phyloP scores from a whole-genome alignment of 805 yeast genomes.

The Saccharomyces jurei region DNA sequence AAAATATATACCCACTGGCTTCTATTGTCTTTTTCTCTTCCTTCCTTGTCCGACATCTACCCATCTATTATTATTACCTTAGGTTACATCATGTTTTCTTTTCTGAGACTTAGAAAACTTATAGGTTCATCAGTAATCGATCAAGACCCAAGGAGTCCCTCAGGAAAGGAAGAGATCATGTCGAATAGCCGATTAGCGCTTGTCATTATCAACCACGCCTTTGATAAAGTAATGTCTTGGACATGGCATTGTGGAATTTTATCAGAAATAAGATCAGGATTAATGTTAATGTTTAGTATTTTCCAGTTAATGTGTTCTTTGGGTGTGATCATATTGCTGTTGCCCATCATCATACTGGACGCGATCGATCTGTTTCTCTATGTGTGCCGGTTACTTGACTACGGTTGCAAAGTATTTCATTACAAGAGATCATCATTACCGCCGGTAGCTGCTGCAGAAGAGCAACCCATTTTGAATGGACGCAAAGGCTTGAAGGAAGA shows the following conservation, averaged over 20 bases:
- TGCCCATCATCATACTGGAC: neutral
- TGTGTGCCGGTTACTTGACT: neutral
- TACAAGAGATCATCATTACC: constrained; percentile 21
- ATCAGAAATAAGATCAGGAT: neutral
- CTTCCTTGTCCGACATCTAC: neutral
- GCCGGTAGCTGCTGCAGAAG: constrained; percentile 24
- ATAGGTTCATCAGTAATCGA: neutral
- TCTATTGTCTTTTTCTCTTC: neutral
- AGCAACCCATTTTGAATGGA: constrained; percentile 39
- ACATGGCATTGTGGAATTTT: neutral
- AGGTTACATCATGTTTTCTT: neutral
- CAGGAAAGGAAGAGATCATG: neutral
- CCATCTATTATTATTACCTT: neutral
- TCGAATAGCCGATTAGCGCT: neutral
- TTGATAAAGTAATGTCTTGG: neutral
- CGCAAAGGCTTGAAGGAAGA: constrained; percentile 54
- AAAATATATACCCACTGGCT: neutral
- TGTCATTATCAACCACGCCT: neutral
- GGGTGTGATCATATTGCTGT: neutral
- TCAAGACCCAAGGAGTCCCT: neutral
- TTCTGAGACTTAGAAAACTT: neutral
- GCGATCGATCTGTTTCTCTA: neutral
- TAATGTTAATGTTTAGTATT: neutral
- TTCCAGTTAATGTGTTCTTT: neutral
- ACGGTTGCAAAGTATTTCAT: neutral